Evolutionary conservation across 306 rosid species (phyloP).

Genomic region (Trifolium pratense): DNA sequence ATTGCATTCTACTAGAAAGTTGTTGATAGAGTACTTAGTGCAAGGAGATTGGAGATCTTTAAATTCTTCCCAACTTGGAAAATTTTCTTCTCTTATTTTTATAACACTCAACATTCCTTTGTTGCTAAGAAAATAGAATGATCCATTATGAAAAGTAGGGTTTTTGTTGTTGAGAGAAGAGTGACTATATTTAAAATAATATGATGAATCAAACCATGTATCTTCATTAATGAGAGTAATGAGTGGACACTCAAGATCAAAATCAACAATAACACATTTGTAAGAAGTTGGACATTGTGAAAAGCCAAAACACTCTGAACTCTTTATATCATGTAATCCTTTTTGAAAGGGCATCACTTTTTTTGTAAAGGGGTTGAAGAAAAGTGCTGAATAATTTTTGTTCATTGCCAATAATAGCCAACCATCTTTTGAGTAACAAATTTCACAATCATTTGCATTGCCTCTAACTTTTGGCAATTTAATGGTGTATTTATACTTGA

Average conservation of each 20-base stretch:
- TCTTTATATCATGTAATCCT: too few relatives aligned
- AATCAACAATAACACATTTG: background rate
- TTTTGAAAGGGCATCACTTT: background rate
- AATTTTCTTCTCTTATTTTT: background rate
- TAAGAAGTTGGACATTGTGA: conserved; percentile 6
- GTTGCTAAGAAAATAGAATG: background rate
- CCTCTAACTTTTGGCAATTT: background rate
- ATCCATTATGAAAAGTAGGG: background rate
- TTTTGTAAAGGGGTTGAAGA: conserved; percentile 31
- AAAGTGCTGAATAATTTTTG: background rate
- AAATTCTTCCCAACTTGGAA: background rate
- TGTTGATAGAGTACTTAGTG: background rate
- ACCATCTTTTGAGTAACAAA: conserved; percentile 22
- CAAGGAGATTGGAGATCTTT: background rate
- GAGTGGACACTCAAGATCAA: background rate
- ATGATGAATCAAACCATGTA: background rate
- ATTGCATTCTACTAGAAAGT: background rate
- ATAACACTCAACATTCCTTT: background rate
- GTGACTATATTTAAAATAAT: background rate
- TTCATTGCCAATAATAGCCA: conserved; percentile 5
- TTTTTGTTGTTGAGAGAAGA: background rate
- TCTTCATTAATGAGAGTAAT: background rate
- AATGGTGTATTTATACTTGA: background rate
- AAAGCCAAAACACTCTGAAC: background rate
- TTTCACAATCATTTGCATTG: background rate